Evolutionary conservation across 1,284 basidiomycete genomes (phyloP).

Genomic region (Ganoderma resinaceum): DNA sequence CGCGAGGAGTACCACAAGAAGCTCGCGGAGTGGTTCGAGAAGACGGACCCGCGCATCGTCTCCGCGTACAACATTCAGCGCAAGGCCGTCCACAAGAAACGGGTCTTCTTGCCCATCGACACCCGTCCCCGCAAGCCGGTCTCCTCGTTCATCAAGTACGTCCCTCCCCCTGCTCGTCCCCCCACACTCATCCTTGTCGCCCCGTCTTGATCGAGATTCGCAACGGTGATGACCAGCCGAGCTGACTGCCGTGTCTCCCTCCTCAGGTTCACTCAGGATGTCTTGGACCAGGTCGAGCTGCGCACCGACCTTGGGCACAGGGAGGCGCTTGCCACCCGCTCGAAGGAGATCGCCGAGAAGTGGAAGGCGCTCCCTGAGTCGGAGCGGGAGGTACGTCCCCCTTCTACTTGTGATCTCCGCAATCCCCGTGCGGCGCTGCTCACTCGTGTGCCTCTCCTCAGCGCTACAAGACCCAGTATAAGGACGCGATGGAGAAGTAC

Average conservation of each 20-base stretch:
- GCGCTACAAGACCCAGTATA: neutral
- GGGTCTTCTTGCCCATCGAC: neutral
- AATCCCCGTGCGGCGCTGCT: neutral
- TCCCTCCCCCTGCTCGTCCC: neutral
- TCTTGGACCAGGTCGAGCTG: neutral
- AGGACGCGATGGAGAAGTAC: neutral
- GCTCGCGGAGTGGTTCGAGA: slow-evolving; percentile 24
- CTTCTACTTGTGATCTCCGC: neutral
- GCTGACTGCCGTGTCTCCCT: neutral
- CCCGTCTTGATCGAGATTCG: neutral
- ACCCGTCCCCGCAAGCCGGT: neutral
- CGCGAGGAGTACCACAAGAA: slow-evolving; percentile 12
- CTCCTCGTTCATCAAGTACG: neutral
- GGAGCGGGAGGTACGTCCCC: neutral
- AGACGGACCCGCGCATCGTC: slow-evolving; percentile 21
- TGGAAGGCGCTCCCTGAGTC: neutral
- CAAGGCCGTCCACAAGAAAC: neutral
- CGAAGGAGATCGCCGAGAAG: neutral
- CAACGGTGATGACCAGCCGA: neutral
- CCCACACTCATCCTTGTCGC: neutral
- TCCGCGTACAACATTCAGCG: slow-evolving; percentile 27
- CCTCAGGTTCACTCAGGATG: neutral
- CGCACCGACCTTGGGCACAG: neutral
- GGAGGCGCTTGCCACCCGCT: neutral
- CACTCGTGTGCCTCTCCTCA: neutral